A percentile compares a stretch with the other conserved stretches of the same genome.
phyloP scores from a whole-genome alignment of 208 protist genomes.

The Leishmania mexicana region DNA sequence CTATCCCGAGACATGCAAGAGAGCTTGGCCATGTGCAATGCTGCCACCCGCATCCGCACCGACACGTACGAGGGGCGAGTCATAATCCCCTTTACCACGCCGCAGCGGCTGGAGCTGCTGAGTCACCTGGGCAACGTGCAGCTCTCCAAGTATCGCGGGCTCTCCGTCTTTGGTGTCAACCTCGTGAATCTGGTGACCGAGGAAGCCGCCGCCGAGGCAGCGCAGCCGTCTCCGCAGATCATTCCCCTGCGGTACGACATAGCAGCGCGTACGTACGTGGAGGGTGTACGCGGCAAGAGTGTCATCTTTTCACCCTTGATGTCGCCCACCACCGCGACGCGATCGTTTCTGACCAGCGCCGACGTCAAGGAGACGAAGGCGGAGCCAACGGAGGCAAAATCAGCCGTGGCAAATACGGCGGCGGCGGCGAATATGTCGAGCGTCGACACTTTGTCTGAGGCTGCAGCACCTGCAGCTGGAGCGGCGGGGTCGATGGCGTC shows the following conservation, averaged over 20 bases:
- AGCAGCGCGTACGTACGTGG: slow-evolving; percentile 40
- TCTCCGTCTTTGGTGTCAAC: slow-evolving; percentile 62
- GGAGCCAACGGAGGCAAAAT: not conserved
- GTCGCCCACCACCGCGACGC: not conserved
- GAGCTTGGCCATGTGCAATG: slow-evolving; percentile 36
- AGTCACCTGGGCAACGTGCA: slow-evolving; percentile 46
- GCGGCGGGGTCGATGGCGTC: slow-evolving; percentile 8
- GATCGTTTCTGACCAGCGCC: not conserved
- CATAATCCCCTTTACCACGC: slow-evolving; percentile 69
- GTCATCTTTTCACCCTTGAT: slow-evolving; percentile 16
- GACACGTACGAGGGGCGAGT: slow-evolving; percentile 40
- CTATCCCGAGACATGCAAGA: slow-evolving; percentile 28
- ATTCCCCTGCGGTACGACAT: slow-evolving; percentile 59
- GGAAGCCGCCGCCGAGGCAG: slow-evolving; percentile 38
- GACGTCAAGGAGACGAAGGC: not conserved
- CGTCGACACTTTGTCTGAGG: too few relatives aligned
- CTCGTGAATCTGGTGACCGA: slow-evolving; percentile 64
- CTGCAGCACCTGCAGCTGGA: slow-evolving; percentile 2
- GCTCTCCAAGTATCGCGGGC: slow-evolving; percentile 52
- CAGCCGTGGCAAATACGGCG: not conserved
- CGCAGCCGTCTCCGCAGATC: slow-evolving; percentile 38
- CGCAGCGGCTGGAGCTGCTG: slow-evolving; percentile 61
- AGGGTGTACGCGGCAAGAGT: slow-evolving; percentile 33
- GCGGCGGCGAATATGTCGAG: not conserved
- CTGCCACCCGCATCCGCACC: slow-evolving; percentile 22